Evolutionary conservation across 169 alveolate genomes (phyloP), one percentile per base, ranked within the genome.

Genomic region (Plasmodium coatneyi): DNA sequence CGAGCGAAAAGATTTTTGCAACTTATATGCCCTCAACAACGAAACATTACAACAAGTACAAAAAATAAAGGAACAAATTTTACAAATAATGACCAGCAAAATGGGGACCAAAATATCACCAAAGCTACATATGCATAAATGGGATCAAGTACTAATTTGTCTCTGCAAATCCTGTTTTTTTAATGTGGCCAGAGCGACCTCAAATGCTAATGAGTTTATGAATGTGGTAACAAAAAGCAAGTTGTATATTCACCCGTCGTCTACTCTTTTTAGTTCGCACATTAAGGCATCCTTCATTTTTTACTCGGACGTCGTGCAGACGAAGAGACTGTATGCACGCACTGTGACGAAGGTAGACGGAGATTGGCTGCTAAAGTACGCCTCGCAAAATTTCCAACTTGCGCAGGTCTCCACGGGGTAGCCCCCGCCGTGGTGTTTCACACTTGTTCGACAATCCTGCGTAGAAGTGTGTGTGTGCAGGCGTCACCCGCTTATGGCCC

Each of bases 271-370:
- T 32, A 89, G 82, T 34, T 89, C 94, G 2, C 52, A 41, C 70
- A 79, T 43, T 14, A 95, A 92, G 83, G 98, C 98, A 1, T 92
- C 97, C 28, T 97, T 97, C 96, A 83, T 98, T 22, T 92, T 98
- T 36, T 98, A 93, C 89, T 97, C 98, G 56, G 99, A 98, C 93
- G 96, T 98, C 32, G 95, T 97, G 6, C 90, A 95, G 71, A 98
- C 99, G 1, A 96, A 96, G 30, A 96, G 97, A 89, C 97, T 96
- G 19, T 98, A 97, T 95, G 95, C 98, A n/a, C 95, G 98, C 56
- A 96, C 95, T 46, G 97, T 98, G 9, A 93, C 96, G 22, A 93
- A 93, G 16, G 91, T 95, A 34, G 94, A 95, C 6, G 95, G 82
- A 10, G 79, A 82, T 1, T 95, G 96, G 96, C 83, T 95, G 2